Percentiles rank a stretch among this genome's conserved stretches.
Evolutionary conservation across 352 stramenopile species (phyloP).

Genomic region (Pilasporangium apinafurcum): DNA sequence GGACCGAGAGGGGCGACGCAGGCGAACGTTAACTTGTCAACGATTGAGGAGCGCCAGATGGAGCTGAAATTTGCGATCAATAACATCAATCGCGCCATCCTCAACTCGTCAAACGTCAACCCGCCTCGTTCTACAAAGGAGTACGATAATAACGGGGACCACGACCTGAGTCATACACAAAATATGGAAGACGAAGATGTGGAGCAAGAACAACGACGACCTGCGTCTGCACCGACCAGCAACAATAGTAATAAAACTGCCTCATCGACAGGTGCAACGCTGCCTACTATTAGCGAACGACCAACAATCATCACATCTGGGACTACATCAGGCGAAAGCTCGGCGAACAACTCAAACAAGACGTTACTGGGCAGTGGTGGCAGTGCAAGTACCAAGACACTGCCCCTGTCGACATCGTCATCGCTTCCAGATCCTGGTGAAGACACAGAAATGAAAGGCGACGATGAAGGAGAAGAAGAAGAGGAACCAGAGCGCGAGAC

Average conservation of each 20-base stretch:
- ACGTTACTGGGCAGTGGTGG: conserved; percentile 36
- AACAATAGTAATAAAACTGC: no score
- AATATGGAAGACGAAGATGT: conserved; percentile 19
- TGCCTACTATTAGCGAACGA: no score
- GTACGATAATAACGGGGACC: not conserved
- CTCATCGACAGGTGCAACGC: no score
- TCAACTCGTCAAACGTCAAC: conserved; percentile 35
- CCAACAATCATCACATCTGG: conserved; percentile 18
- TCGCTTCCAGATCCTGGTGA: no score
- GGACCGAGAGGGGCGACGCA: conserved; percentile 7
- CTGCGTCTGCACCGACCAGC: no score
- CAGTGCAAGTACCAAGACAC: conserved; percentile 47
- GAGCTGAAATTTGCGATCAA: conserved; percentile 76
- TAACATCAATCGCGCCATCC: conserved; percentile 75
- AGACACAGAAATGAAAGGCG: no score
- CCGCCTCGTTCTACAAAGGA: not conserved
- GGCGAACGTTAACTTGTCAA: conserved; percentile 13
- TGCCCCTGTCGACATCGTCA: conserved; percentile 37
- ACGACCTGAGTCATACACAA: not conserved
- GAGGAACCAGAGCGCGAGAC: no score
- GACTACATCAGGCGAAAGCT: no score
- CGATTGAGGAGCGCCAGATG: conserved; percentile 49
- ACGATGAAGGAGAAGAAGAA: no score
- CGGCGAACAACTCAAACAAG: conserved; percentile 38
- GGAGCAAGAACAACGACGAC: conserved; percentile 6